Percentiles rank a stretch among this genome's conserved stretches.
phyloP scores from a whole-genome alignment of 495 filamentous ascomycete species.

The Glonium stellatum region DNA sequence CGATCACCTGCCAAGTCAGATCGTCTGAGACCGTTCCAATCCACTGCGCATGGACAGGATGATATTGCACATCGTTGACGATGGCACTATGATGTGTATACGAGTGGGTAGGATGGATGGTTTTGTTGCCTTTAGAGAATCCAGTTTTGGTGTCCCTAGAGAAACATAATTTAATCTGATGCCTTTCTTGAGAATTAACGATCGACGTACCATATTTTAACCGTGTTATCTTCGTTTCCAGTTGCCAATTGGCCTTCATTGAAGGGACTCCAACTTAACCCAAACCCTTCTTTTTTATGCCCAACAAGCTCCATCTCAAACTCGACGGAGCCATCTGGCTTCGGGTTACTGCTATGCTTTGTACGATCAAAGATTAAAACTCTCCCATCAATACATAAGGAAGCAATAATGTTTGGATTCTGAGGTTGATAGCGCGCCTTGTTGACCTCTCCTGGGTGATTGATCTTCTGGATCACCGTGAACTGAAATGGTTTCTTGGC shows the following conservation, averaged over 20 bases:
- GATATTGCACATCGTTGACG: slow-evolving; percentile 95
- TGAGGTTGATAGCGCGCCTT: slow-evolving; percentile 97
- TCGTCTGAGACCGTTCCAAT: slow-evolving; percentile 96
- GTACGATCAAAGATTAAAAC: slow-evolving; percentile 93
- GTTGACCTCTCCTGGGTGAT: slow-evolving; percentile 95
- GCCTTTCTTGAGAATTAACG: no score
- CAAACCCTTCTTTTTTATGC: slow-evolving; percentile 89
- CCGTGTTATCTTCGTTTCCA: slow-evolving; percentile 83
- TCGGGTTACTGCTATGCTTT: slow-evolving; percentile 73
- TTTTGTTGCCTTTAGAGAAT: slow-evolving; percentile 61
- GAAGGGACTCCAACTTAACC: slow-evolving; percentile 86
- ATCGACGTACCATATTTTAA: slow-evolving; percentile 61
- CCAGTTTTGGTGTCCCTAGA: slow-evolving; percentile 57
- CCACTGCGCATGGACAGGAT: slow-evolving; percentile 70
- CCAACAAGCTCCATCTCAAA: slow-evolving; percentile 79
- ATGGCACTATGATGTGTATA: slow-evolving; percentile 86
- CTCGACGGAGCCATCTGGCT: slow-evolving; percentile 53
- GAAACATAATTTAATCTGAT: no score
- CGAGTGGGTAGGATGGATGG: slow-evolving; percentile 58
- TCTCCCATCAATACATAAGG: slow-evolving; percentile 78
- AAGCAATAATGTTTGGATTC: slow-evolving; percentile 95
- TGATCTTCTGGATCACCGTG: slow-evolving; percentile 87
- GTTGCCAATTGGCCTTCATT: slow-evolving; percentile 74
- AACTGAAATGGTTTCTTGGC: slow-evolving; percentile 69
- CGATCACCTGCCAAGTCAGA: slow-evolving; percentile 83